phyloP scores from a whole-genome alignment of 306 rosid genomes.

The Hippophae tibetana region DNA sequence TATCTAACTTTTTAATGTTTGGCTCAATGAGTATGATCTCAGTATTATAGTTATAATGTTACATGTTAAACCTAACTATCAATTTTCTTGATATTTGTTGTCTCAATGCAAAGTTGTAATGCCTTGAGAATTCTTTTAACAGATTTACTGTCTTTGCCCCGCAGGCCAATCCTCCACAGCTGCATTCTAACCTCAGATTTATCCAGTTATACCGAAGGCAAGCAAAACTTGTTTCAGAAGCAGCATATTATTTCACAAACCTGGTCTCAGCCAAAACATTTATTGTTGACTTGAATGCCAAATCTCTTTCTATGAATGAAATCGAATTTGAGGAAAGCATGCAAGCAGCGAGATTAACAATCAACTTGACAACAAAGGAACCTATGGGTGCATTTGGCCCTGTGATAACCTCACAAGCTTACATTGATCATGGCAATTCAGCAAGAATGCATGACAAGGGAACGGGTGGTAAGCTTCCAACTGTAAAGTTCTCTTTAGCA shows the following conservation, averaged over 20 bases:
- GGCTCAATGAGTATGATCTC: too few relatives aligned
- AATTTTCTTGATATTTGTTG: background rate
- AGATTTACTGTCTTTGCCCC: conserved; percentile 7
- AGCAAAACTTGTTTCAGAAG: conserved; percentile 50
- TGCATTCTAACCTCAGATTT: conserved; percentile 65
- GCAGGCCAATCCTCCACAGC: conserved; percentile 63
- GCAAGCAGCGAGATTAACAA: conserved; percentile 39
- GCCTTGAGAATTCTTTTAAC: background rate
- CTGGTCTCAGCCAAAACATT: conserved; percentile 55
- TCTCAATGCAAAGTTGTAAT: too few relatives aligned
- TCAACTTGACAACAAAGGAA: conserved; percentile 18
- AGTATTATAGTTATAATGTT: too few relatives aligned
- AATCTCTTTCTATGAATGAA: conserved; percentile 43
- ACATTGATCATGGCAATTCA: conserved; percentile 17
- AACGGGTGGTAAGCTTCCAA: conserved; percentile 27
- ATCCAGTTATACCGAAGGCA: conserved; percentile 56
- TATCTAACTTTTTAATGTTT: too few relatives aligned
- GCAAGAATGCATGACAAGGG: conserved; percentile 13
- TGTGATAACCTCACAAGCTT: conserved; percentile 16
- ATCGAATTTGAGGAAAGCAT: conserved; percentile 47
- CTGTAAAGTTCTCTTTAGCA: background rate
- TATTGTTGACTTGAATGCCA: conserved; percentile 44
- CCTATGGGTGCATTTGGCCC: conserved; percentile 14
- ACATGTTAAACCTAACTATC: too few relatives aligned
- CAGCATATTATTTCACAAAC: conserved; percentile 43